Base-by-base conservation (phyloP, 2,329 filamentous ascomycete species). In the Pezicula radicicola region DNA sequence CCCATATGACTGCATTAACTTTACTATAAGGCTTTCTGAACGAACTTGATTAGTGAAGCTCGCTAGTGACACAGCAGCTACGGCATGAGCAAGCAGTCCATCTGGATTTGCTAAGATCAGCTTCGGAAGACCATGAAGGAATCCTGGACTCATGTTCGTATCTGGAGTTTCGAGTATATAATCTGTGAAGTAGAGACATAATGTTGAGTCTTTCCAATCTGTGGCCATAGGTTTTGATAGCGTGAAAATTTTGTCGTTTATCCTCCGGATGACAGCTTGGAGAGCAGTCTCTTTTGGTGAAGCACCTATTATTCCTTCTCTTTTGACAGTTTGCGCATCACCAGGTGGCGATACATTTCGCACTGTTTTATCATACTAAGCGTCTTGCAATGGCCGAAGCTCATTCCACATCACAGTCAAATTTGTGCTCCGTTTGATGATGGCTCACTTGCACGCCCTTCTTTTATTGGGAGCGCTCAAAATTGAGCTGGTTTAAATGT, bases 41-140 rank as follows among this genome's bases (percentile, higher is more conserved):
- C 18, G 48, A 18, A 50, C 28, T 39, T 45, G 48, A n/a, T 50
- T 50, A 16, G 40, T 45, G 18, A 50, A 45, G 28, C 41, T 50
- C 3, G 40, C 48, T 21, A 50, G 40, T 15, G 48, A 44, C 2
- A 50, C 28, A 13, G 48, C 40, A 15, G 39, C 19, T 8, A 50
- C 40, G n/a, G 40, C 48, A 45, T 50, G 4, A 15, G 10, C 36
- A 9, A 50, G 16, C 3, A 37, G 16, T 16, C 19, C 41, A n/a
- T 45, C 41, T 18, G n/a, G 19, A 30, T 28, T 35, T 12, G 21
- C 28, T 13, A 25, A 30, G 18, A 37, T 36, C n/a, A 50, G 19
- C 27, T 27, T 39, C 7, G 48, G 48, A 33, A 50, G 39, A 44
- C 27, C n/a, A n/a, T 39, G 21, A 28, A 50, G 48, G 37, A 44